A percentile compares a stretch with the other conserved stretches of the same genome.
Conservation (phyloP, 164 flowering plant species). For the Vitis cinerea region DNA sequence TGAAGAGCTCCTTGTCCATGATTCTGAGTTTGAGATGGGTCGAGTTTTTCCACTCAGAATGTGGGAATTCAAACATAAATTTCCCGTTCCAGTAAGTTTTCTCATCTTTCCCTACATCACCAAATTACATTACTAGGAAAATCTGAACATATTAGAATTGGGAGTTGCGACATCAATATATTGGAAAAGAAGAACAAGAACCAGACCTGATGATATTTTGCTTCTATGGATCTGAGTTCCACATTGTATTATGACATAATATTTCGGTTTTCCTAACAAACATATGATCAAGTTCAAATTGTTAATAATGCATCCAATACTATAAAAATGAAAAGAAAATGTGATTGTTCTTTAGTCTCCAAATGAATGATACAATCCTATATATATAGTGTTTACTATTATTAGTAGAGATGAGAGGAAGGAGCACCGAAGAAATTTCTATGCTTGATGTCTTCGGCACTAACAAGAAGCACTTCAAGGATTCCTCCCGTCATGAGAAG, state of each 20-base stretch:
- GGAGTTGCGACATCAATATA: not conserved
- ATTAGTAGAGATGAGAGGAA: not conserved
- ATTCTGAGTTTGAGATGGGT: slow-evolving; percentile 58
- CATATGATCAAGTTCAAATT: slow-evolving; percentile 1
- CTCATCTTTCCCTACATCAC: slow-evolving; percentile 46
- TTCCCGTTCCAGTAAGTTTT: slow-evolving; percentile 72
- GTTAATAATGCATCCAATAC: not conserved
- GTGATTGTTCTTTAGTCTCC: no score
- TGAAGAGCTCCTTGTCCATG: slow-evolving; percentile 41
- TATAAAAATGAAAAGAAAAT: not conserved
- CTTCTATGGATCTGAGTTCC: slow-evolving; percentile 48
- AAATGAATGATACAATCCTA: not conserved
- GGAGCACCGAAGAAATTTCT: slow-evolving; percentile 55
- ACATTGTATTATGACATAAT: slow-evolving; percentile 54
- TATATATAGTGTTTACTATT: not conserved
- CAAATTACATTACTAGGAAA: not conserved
- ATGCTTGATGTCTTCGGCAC: slow-evolving; percentile 62
- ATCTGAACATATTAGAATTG: not conserved
- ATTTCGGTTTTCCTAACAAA: slow-evolving; percentile 49
- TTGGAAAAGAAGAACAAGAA: not conserved
- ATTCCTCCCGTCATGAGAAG: slow-evolving; percentile 48
- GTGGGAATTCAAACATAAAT: slow-evolving; percentile 43
- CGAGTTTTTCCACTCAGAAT: slow-evolving; percentile 30
- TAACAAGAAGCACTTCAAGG: slow-evolving; percentile 78
- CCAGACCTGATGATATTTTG: slow-evolving; percentile 55